Evolutionary conservation across 2,329 filamentous ascomycete genomes (phyloP), one percentile per base, ranked within the genome.

Genomic region (Plenodomus biglobosus): DNA sequence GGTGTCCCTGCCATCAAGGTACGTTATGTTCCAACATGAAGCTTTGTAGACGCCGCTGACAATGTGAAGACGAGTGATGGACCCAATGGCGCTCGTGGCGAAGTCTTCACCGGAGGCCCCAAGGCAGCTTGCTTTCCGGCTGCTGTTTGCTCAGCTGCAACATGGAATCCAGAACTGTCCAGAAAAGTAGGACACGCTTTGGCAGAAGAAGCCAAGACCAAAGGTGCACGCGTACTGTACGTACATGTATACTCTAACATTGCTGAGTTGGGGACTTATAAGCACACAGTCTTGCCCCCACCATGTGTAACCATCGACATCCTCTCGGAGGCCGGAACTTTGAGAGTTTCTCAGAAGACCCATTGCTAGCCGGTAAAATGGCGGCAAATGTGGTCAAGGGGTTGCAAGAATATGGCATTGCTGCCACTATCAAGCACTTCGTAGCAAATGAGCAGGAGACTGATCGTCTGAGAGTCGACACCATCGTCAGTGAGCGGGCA

Each of bases 291-390:
- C 78, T 92, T 2, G 88, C 85, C 0, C 88, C 87, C 0, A 91
- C 88, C 0, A 85, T 90, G 48, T 91, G 88, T 71, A 85, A 90
- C 74, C 89, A 94, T 60, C 82, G 89, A 13, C 87, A 88, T 46
- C 89, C 89, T 0, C 78, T 94, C 0, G 88, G 88, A 3, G 89
- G 89, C 7, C 81, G 89, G 48, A 90, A 90, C 52, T 94, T 92
- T 56, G 87, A 90, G 66, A 86, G 81, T 1, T 88, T 83, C 62
- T 82, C 83, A 18, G 87, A 90, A 67, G 87, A 90, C 52, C 75
- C 82, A 1, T 86, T 80, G 58, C 75, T 90, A 53, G 78, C 85
- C 2, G 87, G 86, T 2, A 85, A 88, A 63, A 78, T 88, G 46
- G 83, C 81, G 3, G 83, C 87, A 52, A 75, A 79, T 21, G 78